Conservation (phyloP, 306 rosid genomes). For the Carpinus fangiana region DNA sequence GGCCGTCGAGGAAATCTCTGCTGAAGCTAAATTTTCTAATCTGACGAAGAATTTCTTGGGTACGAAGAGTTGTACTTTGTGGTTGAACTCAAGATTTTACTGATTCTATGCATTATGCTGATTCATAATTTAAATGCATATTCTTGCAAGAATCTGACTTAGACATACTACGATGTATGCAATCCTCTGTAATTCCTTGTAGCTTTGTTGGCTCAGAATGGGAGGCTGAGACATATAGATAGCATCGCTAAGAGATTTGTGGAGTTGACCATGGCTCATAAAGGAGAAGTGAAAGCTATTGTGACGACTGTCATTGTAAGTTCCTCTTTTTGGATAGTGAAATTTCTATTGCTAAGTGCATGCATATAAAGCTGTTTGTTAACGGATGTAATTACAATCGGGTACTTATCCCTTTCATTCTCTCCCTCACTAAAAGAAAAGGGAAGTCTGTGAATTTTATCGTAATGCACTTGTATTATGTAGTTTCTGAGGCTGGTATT, state of each 20-base stretch:
- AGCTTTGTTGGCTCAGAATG: constrained; percentile 73
- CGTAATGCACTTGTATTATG: background rate
- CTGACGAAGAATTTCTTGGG: constrained; percentile 75
- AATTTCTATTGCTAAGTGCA: constrained; percentile 1
- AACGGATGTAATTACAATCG: background rate
- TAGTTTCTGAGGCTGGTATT: background rate
- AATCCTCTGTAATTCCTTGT: constrained; percentile 16
- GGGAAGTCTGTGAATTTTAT: background rate
- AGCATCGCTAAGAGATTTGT: constrained; percentile 67
- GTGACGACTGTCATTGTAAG: constrained; percentile 92
- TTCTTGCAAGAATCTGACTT: background rate
- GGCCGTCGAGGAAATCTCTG: constrained; percentile 52
- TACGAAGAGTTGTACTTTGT: constrained; percentile 34
- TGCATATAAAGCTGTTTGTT: background rate
- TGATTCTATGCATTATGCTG: background rate
- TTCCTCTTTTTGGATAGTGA: constrained; percentile 11
- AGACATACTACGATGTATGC: background rate
- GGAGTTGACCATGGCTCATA: constrained; percentile 88
- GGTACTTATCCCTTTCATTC: background rate
- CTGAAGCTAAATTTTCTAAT: constrained; percentile 72
- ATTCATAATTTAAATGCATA: background rate
- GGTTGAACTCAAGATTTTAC: background rate
- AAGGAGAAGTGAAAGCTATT: constrained; percentile 80
- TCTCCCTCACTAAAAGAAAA: background rate
- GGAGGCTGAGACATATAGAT: constrained; percentile 72